phyloP scores from a whole-genome alignment of 2,329 filamentous ascomycete genomes.

The Trichoderma semiorbis region DNA sequence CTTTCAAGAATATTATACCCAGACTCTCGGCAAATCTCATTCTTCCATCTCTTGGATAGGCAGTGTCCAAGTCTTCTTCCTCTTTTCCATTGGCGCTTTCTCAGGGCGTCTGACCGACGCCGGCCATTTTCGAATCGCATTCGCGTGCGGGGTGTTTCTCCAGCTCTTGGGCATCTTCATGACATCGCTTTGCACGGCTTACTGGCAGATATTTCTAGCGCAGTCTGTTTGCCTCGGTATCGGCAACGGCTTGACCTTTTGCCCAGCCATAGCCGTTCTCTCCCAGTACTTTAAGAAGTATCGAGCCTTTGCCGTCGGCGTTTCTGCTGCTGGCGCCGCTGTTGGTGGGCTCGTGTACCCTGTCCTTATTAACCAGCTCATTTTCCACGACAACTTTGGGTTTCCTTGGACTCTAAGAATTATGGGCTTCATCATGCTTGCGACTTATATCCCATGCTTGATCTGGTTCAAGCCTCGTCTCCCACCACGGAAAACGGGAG shows the following conservation, averaged over 20 bases:
- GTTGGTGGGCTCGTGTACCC: not conserved
- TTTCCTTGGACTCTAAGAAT: not conserved
- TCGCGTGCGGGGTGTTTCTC: not conserved
- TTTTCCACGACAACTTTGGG: not conserved
- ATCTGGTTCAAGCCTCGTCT: not conserved
- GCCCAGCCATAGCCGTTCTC: not conserved
- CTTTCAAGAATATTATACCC: not conserved
- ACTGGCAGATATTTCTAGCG: not conserved
- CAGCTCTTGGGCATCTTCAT: not conserved
- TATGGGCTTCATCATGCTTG: not conserved
- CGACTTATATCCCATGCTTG: not conserved
- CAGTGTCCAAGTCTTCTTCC: not conserved
- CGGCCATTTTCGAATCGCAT: not conserved
- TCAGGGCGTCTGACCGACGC: not conserved
- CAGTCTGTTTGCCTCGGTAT: not conserved
- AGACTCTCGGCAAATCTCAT: not conserved
- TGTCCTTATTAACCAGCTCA: not conserved
- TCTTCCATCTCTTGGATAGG: not conserved
- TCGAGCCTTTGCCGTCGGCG: not conserved
- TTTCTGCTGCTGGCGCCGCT: not conserved
- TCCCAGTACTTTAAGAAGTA: not conserved
- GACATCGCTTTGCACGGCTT: not conserved
- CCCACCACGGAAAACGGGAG: not conserved
- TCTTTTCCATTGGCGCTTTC: not conserved
- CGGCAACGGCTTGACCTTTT: not conserved